A percentile compares a stretch with the other conserved stretches of the same genome.
phyloP scores from a whole-genome alignment of 2,329 filamentous ascomycete genomes.

The Talaromyces pinophilus region DNA sequence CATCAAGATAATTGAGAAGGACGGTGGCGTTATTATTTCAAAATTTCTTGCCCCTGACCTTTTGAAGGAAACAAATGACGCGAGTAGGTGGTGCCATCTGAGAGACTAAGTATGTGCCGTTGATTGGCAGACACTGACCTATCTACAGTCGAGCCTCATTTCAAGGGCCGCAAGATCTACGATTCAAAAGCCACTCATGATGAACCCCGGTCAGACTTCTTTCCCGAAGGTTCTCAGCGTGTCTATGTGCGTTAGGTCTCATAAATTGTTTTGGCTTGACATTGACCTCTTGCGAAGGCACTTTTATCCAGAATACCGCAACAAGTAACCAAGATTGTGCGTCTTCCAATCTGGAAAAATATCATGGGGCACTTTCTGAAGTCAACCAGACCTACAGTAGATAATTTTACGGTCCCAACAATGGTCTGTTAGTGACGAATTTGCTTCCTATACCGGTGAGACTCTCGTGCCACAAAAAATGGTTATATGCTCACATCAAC shows the following conservation, averaged over 20 bases:
- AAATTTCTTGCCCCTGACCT: not conserved
- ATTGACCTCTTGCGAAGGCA: not conserved
- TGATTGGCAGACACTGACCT: not conserved
- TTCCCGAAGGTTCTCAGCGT: not conserved
- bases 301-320: not conserved
- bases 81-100: not conserved
- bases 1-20: not conserved
- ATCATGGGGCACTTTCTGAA: not conserved
- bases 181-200: not conserved
- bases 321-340: not conserved
- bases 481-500: not conserved
- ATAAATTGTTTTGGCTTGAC: not conserved
- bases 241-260: not conserved
- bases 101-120: not conserved
- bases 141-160: not conserved
- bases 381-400: not conserved
- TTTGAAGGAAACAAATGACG: not conserved
- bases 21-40: not conserved
- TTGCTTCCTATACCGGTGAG: not conserved
- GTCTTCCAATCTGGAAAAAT: not conserved
- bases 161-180: not conserved
- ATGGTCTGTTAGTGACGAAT: not conserved
- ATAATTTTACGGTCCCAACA: not conserved
- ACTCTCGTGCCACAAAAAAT: not conserved
- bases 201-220: not conserved